phyloP scores from a whole-genome alignment of 495 filamentous ascomycete species.

The Endocarpon pusillum region DNA sequence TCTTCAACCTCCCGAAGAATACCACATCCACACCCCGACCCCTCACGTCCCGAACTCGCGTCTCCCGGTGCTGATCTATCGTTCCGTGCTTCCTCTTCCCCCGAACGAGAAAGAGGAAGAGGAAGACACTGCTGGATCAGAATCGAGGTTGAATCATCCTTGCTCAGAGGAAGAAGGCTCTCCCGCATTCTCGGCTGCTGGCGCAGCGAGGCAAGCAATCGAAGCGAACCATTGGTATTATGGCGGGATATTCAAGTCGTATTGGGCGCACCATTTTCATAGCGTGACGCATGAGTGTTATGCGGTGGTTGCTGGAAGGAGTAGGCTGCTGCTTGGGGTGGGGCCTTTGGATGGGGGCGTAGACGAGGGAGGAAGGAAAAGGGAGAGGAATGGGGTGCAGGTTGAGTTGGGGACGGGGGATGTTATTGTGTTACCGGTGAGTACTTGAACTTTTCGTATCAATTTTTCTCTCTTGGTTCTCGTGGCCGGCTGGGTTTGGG shows the following conservation, averaged over 20 bases:
- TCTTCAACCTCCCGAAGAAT: too few species aligned
- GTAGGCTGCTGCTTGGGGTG: conserved; percentile 15
- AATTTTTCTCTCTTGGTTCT: not conserved
- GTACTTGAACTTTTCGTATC: not conserved
- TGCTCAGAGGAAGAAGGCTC: too few species aligned
- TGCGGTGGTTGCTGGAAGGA: conserved; percentile 19
- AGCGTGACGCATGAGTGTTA: conserved; percentile 24
- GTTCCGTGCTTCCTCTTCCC: conserved; percentile 14
- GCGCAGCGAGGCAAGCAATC: conserved; percentile 11
- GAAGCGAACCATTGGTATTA: conserved; percentile 21
- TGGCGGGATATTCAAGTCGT: conserved; percentile 21
- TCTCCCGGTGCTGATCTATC: conserved; percentile 23
- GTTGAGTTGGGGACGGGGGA: conserved; percentile 18
- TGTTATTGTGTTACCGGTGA: conserved; percentile 19
- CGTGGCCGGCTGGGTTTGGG: too few species aligned
- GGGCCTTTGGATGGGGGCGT: conserved; percentile 17
- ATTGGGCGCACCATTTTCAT: conserved; percentile 19
- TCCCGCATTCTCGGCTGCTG: conserved; percentile 4
- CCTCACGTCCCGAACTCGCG: conserved; percentile 22
- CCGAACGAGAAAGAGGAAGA: conserved; percentile 6
- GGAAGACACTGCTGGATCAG: too few species aligned
- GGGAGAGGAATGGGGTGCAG: too few species aligned
- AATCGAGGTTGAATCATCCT: too few species aligned
- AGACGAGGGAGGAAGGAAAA: too few species aligned
- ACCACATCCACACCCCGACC: conserved; percentile 15